Evolutionary conservation across 768 basidiomycete species (phyloP).

Genomic region (Pleurotus djamor): DNA sequence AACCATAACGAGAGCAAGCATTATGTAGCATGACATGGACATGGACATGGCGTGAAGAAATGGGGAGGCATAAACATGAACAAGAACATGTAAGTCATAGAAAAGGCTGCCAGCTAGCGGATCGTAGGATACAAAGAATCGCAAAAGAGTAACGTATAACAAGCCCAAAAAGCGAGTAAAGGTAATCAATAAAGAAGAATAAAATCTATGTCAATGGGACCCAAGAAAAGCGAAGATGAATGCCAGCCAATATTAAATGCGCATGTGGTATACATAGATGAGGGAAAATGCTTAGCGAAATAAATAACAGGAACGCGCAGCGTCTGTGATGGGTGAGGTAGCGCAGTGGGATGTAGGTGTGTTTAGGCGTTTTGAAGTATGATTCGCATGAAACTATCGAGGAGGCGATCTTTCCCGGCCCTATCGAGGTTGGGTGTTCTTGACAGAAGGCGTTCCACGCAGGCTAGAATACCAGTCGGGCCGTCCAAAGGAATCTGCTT

Average conservation of each 20-base stretch:
- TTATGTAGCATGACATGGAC: slow-evolving; percentile 1
- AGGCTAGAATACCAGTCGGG: slow-evolving; percentile 63
- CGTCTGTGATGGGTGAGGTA: background rate
- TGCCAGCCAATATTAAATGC: slow-evolving; percentile 1
- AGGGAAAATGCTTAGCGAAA: background rate
- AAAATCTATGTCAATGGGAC: slow-evolving; percentile 4
- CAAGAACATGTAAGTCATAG: slow-evolving; percentile 1
- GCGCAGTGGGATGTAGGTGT: background rate
- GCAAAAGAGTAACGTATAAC: slow-evolving; percentile 3
- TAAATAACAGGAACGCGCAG: background rate
- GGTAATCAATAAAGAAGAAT: slow-evolving; percentile 1
- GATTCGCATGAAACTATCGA: slow-evolving; percentile 61
- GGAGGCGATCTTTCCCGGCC: slow-evolving; percentile 47
- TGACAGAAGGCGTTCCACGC: slow-evolving; percentile 59
- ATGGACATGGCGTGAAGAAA: background rate
- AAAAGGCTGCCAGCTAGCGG: slow-evolving; percentile 3
- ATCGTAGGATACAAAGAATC: background rate
- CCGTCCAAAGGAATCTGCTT: slow-evolving; percentile 76
- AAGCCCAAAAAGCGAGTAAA: background rate
- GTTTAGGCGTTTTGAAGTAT: slow-evolving; percentile 48
- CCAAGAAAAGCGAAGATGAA: background rate
- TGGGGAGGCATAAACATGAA: background rate
- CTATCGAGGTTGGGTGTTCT: slow-evolving; percentile 42
- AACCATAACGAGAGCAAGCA: background rate
- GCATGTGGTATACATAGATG: background rate